These are phyloP conservation scores for Penicillium goetzii DNA, from an alignment of 495 filamentous ascomycete genomes.

Conservation along the genomic window DNA sequence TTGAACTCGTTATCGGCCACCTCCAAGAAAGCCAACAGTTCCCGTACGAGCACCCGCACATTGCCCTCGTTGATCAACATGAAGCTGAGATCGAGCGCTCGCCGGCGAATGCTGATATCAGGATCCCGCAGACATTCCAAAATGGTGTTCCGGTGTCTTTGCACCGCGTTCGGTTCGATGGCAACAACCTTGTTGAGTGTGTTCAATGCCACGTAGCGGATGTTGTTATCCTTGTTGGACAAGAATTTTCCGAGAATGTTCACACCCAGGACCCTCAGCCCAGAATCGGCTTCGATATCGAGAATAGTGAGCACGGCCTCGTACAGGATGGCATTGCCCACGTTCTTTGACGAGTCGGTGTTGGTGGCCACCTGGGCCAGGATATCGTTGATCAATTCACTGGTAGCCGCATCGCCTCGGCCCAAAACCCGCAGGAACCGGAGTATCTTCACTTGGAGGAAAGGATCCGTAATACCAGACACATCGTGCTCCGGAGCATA, in stretches of 20 bases:
- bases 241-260: constrained; percentile 99
- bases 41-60: constrained; percentile 88
- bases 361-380: constrained; percentile 98
- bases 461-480: constrained; percentile 97
- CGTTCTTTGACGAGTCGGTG: constrained; percentile 97
- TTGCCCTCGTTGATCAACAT: constrained; percentile 97
- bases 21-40: constrained; percentile 91
- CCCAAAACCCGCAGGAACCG: constrained; percentile 82
- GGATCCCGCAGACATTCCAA: constrained; percentile 94
- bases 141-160: constrained; percentile 95
- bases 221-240: constrained; percentile 97
- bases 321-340: constrained; percentile 96
- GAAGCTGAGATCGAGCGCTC: constrained; percentile 95
- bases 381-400: constrained; percentile 98
- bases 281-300: constrained; percentile 96
- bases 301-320: constrained; percentile 97
- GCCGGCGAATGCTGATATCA: constrained; percentile 96
- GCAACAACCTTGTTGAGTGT: constrained; percentile 98
- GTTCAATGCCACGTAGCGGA: constrained; percentile 96
- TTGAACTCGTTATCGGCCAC: constrained; percentile 99
- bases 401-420: constrained; percentile 84
- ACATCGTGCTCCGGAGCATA: constrained; percentile 99
- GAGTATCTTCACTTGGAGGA: constrained; percentile 95
- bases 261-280: constrained; percentile 88
- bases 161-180: constrained; percentile 96